Evolutionary conservation across 2,329 filamentous ascomycete genomes (phyloP), one percentile per base, ranked within the genome.

Genomic region (Herpotrichia juniperi): DNA sequence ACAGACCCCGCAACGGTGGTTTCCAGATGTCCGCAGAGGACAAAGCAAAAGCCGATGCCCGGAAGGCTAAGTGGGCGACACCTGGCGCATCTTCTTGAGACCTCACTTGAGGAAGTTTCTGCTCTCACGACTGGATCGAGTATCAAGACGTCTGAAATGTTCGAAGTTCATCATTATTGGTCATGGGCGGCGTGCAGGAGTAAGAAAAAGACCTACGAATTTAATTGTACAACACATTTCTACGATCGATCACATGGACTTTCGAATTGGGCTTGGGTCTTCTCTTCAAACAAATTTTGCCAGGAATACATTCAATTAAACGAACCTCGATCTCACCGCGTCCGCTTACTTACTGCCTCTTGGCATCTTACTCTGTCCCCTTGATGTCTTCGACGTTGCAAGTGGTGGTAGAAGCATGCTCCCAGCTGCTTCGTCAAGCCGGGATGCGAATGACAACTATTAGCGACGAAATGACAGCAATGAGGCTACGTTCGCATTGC

Each of bases 51-150:
- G 76, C 75, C 14, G 77, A 79, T 46, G 73, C 72, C 39, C 62
- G 78, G 47, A 79, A 78, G 67, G 74, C 74, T 12, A 76, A 73
- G 53, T 80, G 75, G 50, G 69, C 74, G 4, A 30, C 40, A 21
- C 40, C 40, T 19, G 40, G 24, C 3, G 25, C 40, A 3, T 28
- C 24, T 12, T 9, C 39, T n/a, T 40, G 37, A 40, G 14, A 14
- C 12, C 26, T 28, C 10, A 24, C n/a, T 25, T 7, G 19, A 40
- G n/a, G 14, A 24, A 11, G 7, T 10, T n/a, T 14, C 8, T 24
- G 9, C 5, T 22, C 9, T 37, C 16, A 6, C 16, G 34, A 19
- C 34, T 7, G n/a, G 34, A 37, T 37, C 14, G 34, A 37, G 11
- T 7, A 37, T 21, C 31, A n/a, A 34, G 31, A 34, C 31, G n/a